Conservation (phyloP, 1,139 yeast genomes). For the Taiozyma sp. region DNA sequence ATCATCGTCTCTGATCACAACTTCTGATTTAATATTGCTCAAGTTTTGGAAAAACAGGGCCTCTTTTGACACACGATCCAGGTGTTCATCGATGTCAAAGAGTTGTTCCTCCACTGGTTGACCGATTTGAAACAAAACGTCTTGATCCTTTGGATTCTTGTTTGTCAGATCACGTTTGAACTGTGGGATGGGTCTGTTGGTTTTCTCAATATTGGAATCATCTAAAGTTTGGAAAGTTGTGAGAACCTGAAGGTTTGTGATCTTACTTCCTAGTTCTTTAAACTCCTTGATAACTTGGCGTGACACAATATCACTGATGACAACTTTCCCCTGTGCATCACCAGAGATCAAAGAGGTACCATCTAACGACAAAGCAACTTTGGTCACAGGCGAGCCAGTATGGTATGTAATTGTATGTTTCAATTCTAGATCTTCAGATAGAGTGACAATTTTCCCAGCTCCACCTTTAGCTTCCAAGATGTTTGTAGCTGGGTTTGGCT, state of each 20-base stretch:
- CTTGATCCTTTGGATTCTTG: conserved; percentile 42
- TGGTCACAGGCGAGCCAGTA: conserved; percentile 41
- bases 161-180: conserved; percentile 54
- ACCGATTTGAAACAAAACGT: conserved; percentile 43
- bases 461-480: conserved; percentile 56
- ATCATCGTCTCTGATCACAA: conserved; percentile 18
- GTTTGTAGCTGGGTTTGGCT: conserved; percentile 36
- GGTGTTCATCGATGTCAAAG: conserved; percentile 37
- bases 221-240: conserved; percentile 14
- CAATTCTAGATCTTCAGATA: conserved; percentile 47
- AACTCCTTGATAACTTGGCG: conserved; percentile 69
- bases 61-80: conserved; percentile 43
- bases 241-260: conserved; percentile 33
- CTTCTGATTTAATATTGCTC: conserved; percentile 35
- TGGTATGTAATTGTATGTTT: conserved; percentile 57
- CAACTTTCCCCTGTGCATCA: conserved; percentile 62
- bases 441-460: conserved; percentile 45
- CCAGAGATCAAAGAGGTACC: conserved; percentile 76
- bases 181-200: conserved; percentile 38
- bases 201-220: conserved; percentile 15
- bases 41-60: conserved; percentile 47
- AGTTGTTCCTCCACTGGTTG: conserved; percentile 22
- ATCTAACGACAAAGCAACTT: conserved; percentile 63
- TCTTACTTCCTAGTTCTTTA: conserved; percentile 42
- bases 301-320: conserved; percentile 69